Conservation (phyloP, 2,329 filamentous ascomycete species). For the Hypoxylon sp. region DNA sequence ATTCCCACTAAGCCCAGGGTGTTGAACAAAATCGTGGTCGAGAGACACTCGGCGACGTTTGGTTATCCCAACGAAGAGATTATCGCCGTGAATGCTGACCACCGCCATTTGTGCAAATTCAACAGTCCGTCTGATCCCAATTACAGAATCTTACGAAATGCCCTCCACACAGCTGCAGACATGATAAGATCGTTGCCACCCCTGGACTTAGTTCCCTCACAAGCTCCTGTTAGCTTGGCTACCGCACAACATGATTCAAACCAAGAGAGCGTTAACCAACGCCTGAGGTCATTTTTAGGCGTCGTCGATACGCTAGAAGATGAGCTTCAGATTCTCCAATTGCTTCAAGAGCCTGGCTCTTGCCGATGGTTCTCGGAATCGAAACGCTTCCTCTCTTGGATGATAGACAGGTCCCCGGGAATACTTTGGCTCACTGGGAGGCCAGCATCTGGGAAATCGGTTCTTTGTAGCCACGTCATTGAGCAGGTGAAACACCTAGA, state of each 20-base stretch:
- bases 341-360: not conserved
- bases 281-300: no score
- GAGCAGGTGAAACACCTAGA: constrained; percentile 46
- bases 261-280: no score
- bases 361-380: not conserved
- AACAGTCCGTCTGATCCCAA: constrained; percentile 52
- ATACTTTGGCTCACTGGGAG: constrained; percentile 55
- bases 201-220: no score
- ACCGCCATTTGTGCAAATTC: constrained; percentile 58
- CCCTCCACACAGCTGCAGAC: not conserved
- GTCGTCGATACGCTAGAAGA: no score
- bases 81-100: constrained; percentile 54
- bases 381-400: not conserved
- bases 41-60: constrained; percentile 43
- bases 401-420: not conserved
- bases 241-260: no score
- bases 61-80: constrained; percentile 51
- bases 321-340: not conserved
- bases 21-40: not conserved
- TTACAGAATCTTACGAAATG: constrained; percentile 47
- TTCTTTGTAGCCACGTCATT: constrained; percentile 54
- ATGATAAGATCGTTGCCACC: no score
- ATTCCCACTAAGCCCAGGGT: not conserved
- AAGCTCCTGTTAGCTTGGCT: no score
- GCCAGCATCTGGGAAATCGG: constrained; percentile 57